Base-by-base conservation (phyloP, 805 yeast species). In the Spathaspora hagerdaliae region DNA sequence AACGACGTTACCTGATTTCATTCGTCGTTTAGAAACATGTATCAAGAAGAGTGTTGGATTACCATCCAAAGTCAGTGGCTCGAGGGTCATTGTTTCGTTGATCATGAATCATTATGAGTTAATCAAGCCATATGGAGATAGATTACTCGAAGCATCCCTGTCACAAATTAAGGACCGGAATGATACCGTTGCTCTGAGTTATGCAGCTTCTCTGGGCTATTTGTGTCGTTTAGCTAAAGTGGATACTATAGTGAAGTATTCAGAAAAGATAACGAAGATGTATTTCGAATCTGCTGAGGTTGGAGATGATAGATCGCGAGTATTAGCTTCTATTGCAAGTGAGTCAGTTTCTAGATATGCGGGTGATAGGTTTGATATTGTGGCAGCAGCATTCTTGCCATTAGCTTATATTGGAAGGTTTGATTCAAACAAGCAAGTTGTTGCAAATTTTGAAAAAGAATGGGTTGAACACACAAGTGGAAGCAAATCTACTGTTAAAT, bases 31-130 rank as follows among this genome's bases (percentile, higher is more conserved):
- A 27, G 75, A 77, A 19, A 57, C 64, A 15, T 77, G 88, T 1
- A 78, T 87, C 7, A 81, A 81, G 49, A 76, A 71, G 45, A 79
- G 95, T 0, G 87, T 91, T 15, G 98, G 98, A 0, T 69, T 94
- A 11, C 97, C 98, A 0, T 88, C 97, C 0, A 89, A 92, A 57
- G 89, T 87, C 0, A 88, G 91, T 24, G 90, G 92, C 0, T 79
- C 96, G 5, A 77, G 82, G 50, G 83, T 90, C 0, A 61, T 91
- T 9, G 87, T 84, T 7, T 74, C 79, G 14, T 60, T 89, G 39
- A 77, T 86, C 0, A 67, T 80, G 9, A 77, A 83, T 49, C 82
- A 85, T 53, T 60, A 66, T 14, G 66, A 67, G 33, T 51, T 76
- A 13, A 54, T 65, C 1, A 65, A 69, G 46, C 69, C 80, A 0